Base-by-base conservation (phyloP, 768 basidiomycete genomes). In the Tricholoma terreum region DNA sequence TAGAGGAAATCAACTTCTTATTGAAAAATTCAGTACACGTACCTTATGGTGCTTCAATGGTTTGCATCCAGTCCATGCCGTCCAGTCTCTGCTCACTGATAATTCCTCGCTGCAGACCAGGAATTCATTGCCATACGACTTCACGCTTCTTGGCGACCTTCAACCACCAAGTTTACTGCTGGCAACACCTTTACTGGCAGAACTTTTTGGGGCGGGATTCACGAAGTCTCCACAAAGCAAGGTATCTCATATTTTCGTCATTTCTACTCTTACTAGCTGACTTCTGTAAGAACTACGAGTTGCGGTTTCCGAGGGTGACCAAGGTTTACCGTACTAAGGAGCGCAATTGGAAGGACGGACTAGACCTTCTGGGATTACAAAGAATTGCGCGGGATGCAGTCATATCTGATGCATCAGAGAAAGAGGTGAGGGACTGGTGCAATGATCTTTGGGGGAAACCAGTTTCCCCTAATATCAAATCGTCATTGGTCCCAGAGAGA, bases 171-270 rank as follows among this genome's bases (percentile, higher is more conserved):
- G 73, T 0, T 69, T 84, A 3, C 67, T 94, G 57, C 73, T 95
- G 22, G 69, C 73, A 10, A 72, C 72, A 27, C 92, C 92, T 1
- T 63, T 92, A 14, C 75, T 90, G 4, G 84, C 79, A 2, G 92
- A 94, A 63, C 65, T 95, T 4, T 85, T 83, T 58, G 92, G 93
- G 11, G 93, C 89, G 4, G 89, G 92, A 1, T 95, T 93, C 64
- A 88, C 87, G 30, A 90, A 89, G 66, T 71, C 84, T n/a, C 73
- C 76, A 0, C 61, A 72, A 22, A 81, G 82, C 65, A 74, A 80
- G 64, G 90, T 90, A 54, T 33, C 54, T 43, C 12, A 35, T 3
- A 17, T 17, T 9, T 43, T 45, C 35, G 24, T 21, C 62, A 50
- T 58, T 51, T 34, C 21, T 31, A 34, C 11, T 45, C 24, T 35